Percentiles rank a stretch among this genome's conserved stretches.
Conservation (phyloP, 352 stramenopile species). For the Blastocystis sp. region DNA sequence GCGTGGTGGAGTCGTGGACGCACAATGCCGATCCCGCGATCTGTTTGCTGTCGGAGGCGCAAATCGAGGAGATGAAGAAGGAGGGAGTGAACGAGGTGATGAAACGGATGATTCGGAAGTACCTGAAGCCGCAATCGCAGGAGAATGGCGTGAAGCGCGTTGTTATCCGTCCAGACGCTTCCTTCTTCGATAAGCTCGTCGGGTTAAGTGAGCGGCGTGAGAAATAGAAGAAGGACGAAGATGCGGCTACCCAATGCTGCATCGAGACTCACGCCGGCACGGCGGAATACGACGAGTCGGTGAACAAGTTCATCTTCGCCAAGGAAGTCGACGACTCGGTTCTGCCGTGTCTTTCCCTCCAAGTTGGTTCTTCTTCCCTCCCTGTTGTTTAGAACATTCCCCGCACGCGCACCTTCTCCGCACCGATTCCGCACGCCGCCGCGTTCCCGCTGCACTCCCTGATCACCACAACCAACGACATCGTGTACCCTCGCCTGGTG, state of each 20-base stretch:
- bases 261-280: not conserved
- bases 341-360: constrained; percentile 25
- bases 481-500: constrained; percentile 33
- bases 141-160: constrained; percentile 26
- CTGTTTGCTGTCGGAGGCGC: constrained; percentile 40
- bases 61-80: constrained; percentile 34
- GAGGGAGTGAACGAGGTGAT: constrained; percentile 62
- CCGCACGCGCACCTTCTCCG: not conserved
- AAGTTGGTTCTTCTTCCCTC: not conserved
- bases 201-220: not conserved
- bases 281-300: not conserved
- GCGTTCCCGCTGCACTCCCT: constrained; percentile 18
- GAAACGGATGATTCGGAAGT: constrained; percentile 63
- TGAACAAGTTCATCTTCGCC: constrained; percentile 40
- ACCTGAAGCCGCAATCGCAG: not conserved
- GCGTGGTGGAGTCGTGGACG: constrained; percentile 53
- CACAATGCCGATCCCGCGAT: constrained; percentile 35
- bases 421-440: not conserved
- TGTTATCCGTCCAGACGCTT: constrained; percentile 23
- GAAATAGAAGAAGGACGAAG: constrained; percentile 10
- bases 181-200: constrained; percentile 50
- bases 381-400: constrained; percentile 31
- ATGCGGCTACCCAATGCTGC: not conserved
- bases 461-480: constrained; percentile 21
- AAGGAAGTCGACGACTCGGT: constrained; percentile 38